A percentile compares a stretch with the other conserved stretches of the same genome.
Conservation (phyloP, 306 rosid species). For the Arachis stenosperma region DNA sequence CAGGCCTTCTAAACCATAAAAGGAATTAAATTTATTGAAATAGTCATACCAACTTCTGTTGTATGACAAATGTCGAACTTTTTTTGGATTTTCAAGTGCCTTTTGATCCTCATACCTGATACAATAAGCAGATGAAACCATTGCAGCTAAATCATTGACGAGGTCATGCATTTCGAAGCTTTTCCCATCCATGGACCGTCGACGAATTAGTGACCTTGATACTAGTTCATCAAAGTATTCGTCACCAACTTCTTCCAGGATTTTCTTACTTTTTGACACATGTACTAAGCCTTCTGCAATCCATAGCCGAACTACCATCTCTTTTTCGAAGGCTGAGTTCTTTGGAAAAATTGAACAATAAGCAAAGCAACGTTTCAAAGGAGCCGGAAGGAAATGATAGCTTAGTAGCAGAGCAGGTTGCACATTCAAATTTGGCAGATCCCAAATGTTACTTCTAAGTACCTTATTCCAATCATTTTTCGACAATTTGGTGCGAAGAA, state of each 20-base stretch:
- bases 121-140: neutral
- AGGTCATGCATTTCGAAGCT: conserved; percentile 32
- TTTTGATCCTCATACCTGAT: neutral
- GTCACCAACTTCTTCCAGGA: conserved; percentile 30
- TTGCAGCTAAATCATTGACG: conserved; percentile 33
- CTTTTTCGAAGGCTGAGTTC: too few species aligned
- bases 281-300: too few species aligned
- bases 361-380: too few species aligned
- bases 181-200: neutral
- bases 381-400: too few species aligned
- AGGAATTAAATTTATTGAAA: neutral
- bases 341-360: too few species aligned
- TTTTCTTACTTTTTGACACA: neutral
- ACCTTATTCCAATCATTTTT: too few species aligned
- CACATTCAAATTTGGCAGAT: too few species aligned
- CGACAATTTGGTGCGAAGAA: too few species aligned
- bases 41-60: neutral
- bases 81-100: too few species aligned
- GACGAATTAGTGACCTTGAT: conserved; percentile 24
- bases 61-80: conserved; percentile 30
- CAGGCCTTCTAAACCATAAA: neutral
- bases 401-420: too few species aligned
- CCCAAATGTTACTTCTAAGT: too few species aligned
- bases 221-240: conserved; percentile 32
- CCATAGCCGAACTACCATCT: too few species aligned